phyloP scores from a whole-genome alignment of 106 monocot genomes.

The Allium sativum region DNA sequence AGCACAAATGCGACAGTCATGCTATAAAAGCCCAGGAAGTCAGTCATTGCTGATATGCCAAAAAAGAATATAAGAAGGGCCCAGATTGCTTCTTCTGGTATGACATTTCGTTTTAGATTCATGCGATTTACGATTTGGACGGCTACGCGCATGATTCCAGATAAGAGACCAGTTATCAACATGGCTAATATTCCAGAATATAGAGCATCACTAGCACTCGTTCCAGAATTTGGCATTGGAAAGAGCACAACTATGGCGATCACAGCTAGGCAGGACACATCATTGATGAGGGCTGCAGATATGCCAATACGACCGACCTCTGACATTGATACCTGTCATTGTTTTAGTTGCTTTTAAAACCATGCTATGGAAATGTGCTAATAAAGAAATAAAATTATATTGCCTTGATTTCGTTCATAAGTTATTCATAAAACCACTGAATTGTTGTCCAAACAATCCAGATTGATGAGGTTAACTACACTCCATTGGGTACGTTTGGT shows the following conservation, averaged over 20 bases:
- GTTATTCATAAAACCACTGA: too few species aligned
- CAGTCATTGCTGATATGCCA: neutral
- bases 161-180: neutral
- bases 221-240: neutral
- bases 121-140: neutral
- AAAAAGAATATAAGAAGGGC: neutral
- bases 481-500: too few species aligned
- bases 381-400: too few species aligned
- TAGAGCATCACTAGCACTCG: neutral
- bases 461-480: too few species aligned
- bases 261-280: neutral
- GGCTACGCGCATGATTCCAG: neutral
- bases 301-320: constrained; percentile 31
- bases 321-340: constrained; percentile 13
- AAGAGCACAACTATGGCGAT: neutral
- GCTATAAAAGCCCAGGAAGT: neutral
- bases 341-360: too few species aligned
- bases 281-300: constrained; percentile 25
- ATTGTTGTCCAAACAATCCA: too few species aligned
- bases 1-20: constrained; percentile 39
- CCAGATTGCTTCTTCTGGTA: neutral
- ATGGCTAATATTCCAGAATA: neutral
- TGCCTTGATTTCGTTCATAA: too few species aligned
- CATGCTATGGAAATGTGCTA: too few species aligned
- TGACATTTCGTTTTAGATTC: neutral